These are phyloP conservation scores for Rosa hybrid DNA, from an alignment of 331 rosid species.

Conservation along the genomic window DNA sequence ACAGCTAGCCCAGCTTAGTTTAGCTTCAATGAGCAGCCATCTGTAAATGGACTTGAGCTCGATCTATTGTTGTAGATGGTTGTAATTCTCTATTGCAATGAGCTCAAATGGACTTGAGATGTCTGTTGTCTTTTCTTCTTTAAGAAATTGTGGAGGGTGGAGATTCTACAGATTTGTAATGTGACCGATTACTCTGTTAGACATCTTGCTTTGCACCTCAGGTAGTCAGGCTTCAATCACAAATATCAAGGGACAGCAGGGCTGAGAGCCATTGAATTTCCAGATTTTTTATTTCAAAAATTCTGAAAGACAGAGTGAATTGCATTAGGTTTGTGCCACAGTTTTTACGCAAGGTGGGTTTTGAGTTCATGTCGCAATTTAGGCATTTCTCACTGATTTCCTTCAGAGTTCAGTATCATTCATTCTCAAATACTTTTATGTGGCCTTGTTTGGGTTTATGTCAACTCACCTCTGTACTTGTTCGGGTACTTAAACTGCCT, in stretches of 20 bases:
- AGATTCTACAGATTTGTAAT: no score
- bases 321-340: background rate
- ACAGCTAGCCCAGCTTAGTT: background rate
- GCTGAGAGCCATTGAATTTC: constrained; percentile 23
- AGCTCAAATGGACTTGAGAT: background rate
- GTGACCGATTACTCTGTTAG: no score
- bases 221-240: constrained; percentile 33
- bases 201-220: constrained; percentile 40
- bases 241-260: constrained; percentile 45
- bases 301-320: background rate
- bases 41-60: background rate
- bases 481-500: background rate
- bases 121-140: no score
- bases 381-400: constrained; percentile 9
- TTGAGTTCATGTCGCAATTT: constrained; percentile 49
- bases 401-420: constrained; percentile 4
- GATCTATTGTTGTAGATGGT: background rate
- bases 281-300: no score
- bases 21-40: background rate
- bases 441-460: constrained; percentile 9
- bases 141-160: no score
- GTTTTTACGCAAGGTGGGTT: constrained; percentile 42
- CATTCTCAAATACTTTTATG: background rate
- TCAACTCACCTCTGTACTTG: background rate
- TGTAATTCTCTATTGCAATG: background rate